Conservation (phyloP, 208 protist genomes). For the Crithidia sp. region DNA sequence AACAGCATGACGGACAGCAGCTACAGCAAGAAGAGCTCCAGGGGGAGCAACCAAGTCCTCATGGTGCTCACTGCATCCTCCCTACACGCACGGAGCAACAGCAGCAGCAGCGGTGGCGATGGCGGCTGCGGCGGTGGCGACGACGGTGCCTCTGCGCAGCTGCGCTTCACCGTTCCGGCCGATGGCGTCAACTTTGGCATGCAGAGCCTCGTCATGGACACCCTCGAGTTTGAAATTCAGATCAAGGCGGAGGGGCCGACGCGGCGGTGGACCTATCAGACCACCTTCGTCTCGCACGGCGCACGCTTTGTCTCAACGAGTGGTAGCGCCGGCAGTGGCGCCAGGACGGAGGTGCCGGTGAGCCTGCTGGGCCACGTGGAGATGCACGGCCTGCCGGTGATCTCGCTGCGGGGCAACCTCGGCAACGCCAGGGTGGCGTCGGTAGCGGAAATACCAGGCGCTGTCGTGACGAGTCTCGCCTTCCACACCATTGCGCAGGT, state of each 20-base stretch:
- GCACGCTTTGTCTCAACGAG: slow-evolving; percentile 21
- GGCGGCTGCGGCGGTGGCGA: too few species aligned
- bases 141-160: slow-evolving; percentile 24
- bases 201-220: slow-evolving; percentile 47
- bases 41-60: slow-evolving; percentile 12
- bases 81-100: slow-evolving; percentile 11
- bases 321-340: not conserved
- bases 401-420: slow-evolving; percentile 23
- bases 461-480: slow-evolving; percentile 21
- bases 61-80: slow-evolving; percentile 52
- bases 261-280: slow-evolving; percentile 9
- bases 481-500: slow-evolving; percentile 28
- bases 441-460: slow-evolving; percentile 17
- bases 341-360: slow-evolving; percentile 16
- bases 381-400: slow-evolving; percentile 20
- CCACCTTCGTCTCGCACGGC: slow-evolving; percentile 32
- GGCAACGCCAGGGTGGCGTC: slow-evolving; percentile 15
- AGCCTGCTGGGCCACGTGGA: slow-evolving; percentile 26
- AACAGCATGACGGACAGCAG: not conserved
- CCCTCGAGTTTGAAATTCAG: slow-evolving; percentile 73
- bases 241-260: slow-evolving; percentile 7
- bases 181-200: slow-evolving; percentile 49
- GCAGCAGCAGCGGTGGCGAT: slow-evolving; percentile 18
- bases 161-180: slow-evolving; percentile 77
- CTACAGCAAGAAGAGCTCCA: not conserved